Evolutionary conservation across 129 eudicot species (phyloP), one percentile per base, ranked within the genome.

Genomic region (Calendula officinalis): DNA sequence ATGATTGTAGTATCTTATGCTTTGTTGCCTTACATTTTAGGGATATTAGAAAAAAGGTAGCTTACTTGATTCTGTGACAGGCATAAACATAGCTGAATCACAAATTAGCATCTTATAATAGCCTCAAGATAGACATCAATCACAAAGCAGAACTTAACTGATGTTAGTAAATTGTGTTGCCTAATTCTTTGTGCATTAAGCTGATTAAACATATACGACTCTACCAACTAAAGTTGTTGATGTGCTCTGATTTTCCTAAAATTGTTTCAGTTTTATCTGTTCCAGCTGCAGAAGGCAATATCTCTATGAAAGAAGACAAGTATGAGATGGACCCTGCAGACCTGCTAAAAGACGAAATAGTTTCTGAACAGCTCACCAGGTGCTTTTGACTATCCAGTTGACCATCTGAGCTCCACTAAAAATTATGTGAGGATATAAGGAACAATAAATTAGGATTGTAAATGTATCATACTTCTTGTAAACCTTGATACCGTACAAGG

Each of bases 281-380:
- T 42, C 62, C 63, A 67, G 61, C 61, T 54, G 50, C 54, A 7
- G 57, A 73, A 64, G 70, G 60, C 43, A 17, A 46, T 39, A 62
- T 46, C 32, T 55, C 7, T 33, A 15, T 41, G 33, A 72, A 65
- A 41, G 65, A 72, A 36, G 63, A 64, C 45, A 66, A 32, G 12
- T 35, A 66, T 69, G 54, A 65, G 15, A 15, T 44, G 48, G 73
- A 40, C 65, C 33, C 76, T 64, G 47, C 62, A 60, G 85, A 81
- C 77, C 81, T 88, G 60, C 57, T 92, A 41, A 75, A 70, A 60
- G 96, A 92, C 57, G 96, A 92, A 60, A 83, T 92, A 62, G 98
- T 92, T 48, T 92, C 96, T 55, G 95, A 92, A 78, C 96, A 92
- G 69, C 86, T 88, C 60, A 92, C 96, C 65, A 88, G 92, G 96